A percentile compares a stretch with the other conserved stretches of the same genome.
Evolutionary conservation across 2,329 filamentous ascomycete genomes (phyloP).

Genomic region (Colletotrichum higginsianum): DNA sequence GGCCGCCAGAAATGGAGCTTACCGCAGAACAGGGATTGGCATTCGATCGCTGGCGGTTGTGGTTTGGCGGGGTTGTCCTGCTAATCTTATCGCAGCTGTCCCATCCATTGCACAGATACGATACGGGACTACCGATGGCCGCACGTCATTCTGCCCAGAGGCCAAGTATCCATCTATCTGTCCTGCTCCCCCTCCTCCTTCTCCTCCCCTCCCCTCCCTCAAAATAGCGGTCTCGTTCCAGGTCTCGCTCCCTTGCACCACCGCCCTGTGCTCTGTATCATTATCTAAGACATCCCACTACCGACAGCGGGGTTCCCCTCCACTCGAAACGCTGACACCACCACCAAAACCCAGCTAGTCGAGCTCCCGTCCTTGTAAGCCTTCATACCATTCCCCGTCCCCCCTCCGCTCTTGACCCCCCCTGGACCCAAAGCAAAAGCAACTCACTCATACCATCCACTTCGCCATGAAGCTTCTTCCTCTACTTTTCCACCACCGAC

Average conservation of each 20-base stretch:
- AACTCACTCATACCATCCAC: slow-evolving; percentile 23
- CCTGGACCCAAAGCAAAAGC: slow-evolving; percentile 22
- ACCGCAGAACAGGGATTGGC: slow-evolving; percentile 5
- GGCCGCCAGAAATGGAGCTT: slow-evolving; percentile 24
- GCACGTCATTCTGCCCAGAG: not conserved
- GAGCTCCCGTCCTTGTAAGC: slow-evolving; percentile 42
- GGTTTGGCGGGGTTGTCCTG: slow-evolving; percentile 40
- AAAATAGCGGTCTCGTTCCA: slow-evolving; percentile 18
- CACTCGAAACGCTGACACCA: slow-evolving; percentile 40
- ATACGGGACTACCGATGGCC: slow-evolving; percentile 18
- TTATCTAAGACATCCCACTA: slow-evolving; percentile 33
- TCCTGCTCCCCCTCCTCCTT: not conserved
- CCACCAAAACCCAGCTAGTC: slow-evolving; percentile 24
- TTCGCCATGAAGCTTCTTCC: slow-evolving; percentile 30
- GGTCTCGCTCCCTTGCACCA: not conserved
- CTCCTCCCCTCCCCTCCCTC: not conserved
- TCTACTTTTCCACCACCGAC: slow-evolving; percentile 13
- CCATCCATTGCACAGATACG: not conserved
- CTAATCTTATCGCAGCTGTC: slow-evolving; percentile 14
- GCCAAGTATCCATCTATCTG: slow-evolving; percentile 21
- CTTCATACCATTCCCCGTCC: slow-evolving; percentile 15
- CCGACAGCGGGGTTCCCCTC: slow-evolving; percentile 38
- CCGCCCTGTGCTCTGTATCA: slow-evolving; percentile 33
- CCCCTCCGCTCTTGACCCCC: slow-evolving; percentile 1
- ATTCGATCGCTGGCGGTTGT: slow-evolving; percentile 23